These are phyloP conservation scores for Claviceps spartinae DNA, from an alignment of 2,329 filamentous ascomycete genomes.

Conservation along the genomic window DNA sequence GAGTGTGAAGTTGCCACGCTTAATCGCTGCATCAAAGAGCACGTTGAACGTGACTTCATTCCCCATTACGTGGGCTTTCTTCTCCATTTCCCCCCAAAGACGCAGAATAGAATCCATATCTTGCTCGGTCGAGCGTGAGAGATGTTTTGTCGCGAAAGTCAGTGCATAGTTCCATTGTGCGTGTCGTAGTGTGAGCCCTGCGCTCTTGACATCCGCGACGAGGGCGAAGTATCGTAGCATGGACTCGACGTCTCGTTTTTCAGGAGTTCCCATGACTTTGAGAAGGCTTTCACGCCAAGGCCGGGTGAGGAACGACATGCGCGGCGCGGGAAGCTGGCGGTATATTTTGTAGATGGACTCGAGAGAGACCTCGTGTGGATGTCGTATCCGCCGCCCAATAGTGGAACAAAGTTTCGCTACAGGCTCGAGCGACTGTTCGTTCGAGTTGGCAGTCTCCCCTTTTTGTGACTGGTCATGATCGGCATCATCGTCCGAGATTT, in stretches of 20 bases:
- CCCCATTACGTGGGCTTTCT: slow-evolving; percentile 46
- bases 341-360: slow-evolving; percentile 37
- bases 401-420: slow-evolving; percentile 27
- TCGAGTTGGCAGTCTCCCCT: slow-evolving; percentile 24
- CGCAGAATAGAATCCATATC: slow-evolving; percentile 49
- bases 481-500: slow-evolving; percentile 35
- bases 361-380: slow-evolving; percentile 25
- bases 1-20: slow-evolving; percentile 68
- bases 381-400: slow-evolving; percentile 28
- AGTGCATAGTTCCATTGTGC: slow-evolving; percentile 78
- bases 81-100: slow-evolving; percentile 86
- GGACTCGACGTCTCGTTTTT: slow-evolving; percentile 39
- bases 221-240: slow-evolving; percentile 77
- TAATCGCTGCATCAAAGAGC: slow-evolving; percentile 77
- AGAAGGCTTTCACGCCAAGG: slow-evolving; percentile 49
- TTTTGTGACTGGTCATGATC: slow-evolving; percentile 33
- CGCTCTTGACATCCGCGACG: slow-evolving; percentile 67
- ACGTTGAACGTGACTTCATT: slow-evolving; percentile 85
- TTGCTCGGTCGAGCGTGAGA: slow-evolving; percentile 44
- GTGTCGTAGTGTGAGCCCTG: slow-evolving; percentile 52
- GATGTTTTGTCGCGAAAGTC: slow-evolving; percentile 62
- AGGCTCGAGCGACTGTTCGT: slow-evolving; percentile 20
- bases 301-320: slow-evolving; percentile 35
- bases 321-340: slow-evolving; percentile 34
- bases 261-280: slow-evolving; percentile 51